Base-by-base conservation (phyloP, 768 basidiomycete genomes). In the Trametopsis cervina region DNA sequence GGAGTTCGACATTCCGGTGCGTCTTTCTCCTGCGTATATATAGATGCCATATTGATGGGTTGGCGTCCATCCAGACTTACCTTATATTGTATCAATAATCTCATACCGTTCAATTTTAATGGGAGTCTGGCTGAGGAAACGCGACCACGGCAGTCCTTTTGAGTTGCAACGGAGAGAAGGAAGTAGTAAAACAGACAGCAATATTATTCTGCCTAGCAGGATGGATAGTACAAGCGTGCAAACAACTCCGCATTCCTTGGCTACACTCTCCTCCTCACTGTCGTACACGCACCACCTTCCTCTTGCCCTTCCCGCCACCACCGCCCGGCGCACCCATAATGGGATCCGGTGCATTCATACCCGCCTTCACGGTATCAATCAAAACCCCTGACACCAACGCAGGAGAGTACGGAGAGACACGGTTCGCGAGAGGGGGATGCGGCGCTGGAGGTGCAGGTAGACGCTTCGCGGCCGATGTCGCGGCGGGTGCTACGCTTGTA, bases 321-420 rank as follows among this genome's bases (percentile, higher is more conserved):
- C 52, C 44, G 0, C 55, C 57, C 12, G 70, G 65, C 37, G 68
- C 66, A 42, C 74, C 75, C 13, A 63, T 59, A 12, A 63, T 59
- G 1, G 60, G 67, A 47, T 83, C 79, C 48, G 68, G 69, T 25
- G 82, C 76, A 57, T 75, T 88, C 79, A 92, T 82, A 1, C 89
- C 90, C 0, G 89, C 86, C 64, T 91, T 92, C 33, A 93, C 76
- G 0, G 89, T 80, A 33, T 91, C 85, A 27, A 95, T 72, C 26
- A 93, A 74, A 38, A 91, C 77, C 4, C 89, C 89, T 0, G 81
- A 74, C 27, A 84, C 77, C 7, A 90, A 68, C 7, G 83, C 78
- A 6, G 90, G 91, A 1, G 87, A 89, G 58, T 90, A 89, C 2
- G 82, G 73, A 6, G 89, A 89, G 17, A 91, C 72, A 27, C 93